Evolutionary conservation across 2,329 filamentous ascomycete species (phyloP), one percentile per base, ranked within the genome.

Genomic region (Geosmithia flava): DNA sequence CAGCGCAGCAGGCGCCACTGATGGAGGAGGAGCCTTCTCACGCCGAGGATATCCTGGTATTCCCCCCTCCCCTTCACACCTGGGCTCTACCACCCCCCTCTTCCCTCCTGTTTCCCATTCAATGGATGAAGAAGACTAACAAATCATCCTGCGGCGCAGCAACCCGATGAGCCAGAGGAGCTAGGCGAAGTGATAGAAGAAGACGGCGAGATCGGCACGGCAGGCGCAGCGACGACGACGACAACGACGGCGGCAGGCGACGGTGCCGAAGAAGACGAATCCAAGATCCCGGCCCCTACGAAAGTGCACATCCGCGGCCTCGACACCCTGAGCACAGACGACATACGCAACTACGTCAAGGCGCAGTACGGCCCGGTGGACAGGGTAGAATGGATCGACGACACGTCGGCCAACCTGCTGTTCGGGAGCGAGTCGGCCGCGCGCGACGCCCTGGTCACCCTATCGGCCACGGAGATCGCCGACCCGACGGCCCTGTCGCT

Each of bases 331-430:
- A 87, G 84, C 30, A 89, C 89, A 27, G 75, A 80, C 48, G 81
- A 95, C 53, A 83, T 97, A 56, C 83, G 85, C 56, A 71, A 76
- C 50, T 96, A 89, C 57, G 78, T 87, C 8, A 66, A 71, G 45
- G 75, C 86, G 53, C 78, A 93, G 62, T 88, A 77, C 58, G 68
- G 72, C 37, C 62, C 65, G 15, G 70, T 81, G 49, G 69, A 76
- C 49, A 75, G 78, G 52, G 72, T 96, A 53, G 89, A 97, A 67
- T 98, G 93, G 93, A 88, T 98, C 54, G 87, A 97, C 62, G 93
- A 98, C 64, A 82, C 80, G 7, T 91, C 88, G 0, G 87, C 88
- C 52, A 97, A 97, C 61, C 71, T 96, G 47, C 66, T 95, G 47
- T 97, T 93, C 67, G 70, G 67, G 40, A 73, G 73, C 7, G 70